These are phyloP conservation scores for Trichoderma orchidacearum DNA, from an alignment of 495 filamentous ascomycete genomes.

Conservation along the genomic window DNA sequence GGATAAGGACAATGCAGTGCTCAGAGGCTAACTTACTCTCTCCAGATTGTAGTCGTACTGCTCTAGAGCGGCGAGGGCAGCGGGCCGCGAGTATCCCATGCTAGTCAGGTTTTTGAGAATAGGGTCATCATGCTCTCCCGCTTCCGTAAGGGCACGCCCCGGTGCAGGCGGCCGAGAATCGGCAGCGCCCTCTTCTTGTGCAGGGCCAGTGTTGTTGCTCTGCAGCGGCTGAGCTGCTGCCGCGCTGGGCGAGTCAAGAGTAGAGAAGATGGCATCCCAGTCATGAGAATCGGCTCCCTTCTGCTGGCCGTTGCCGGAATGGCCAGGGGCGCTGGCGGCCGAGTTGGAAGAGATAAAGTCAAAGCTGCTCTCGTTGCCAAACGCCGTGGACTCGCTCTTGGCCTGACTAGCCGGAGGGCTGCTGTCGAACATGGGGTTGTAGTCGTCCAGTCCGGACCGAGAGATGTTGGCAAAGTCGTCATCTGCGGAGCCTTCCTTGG, in stretches of 20 bases:
- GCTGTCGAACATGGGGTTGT: constrained; percentile 52
- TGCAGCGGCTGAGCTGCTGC: constrained; percentile 12
- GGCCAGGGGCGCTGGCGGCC: constrained; percentile 34
- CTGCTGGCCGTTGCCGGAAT: constrained; percentile 28
- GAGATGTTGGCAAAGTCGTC: constrained; percentile 63
- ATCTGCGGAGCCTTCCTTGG: constrained; percentile 82
- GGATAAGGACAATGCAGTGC: no score
- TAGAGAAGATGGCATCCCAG: constrained; percentile 91
- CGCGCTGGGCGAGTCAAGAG: constrained; percentile 45
- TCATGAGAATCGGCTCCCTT: constrained; percentile 49
- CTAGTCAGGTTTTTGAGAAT: constrained; percentile 79
- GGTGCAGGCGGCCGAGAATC: constrained; percentile 19
- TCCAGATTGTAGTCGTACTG: constrained; percentile 93
- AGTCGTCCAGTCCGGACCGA: constrained; percentile 47
- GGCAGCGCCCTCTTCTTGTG: constrained; percentile 20
- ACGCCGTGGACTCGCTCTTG: constrained; percentile 32
- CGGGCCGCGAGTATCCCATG: constrained; percentile 76
- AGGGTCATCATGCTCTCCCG: constrained; percentile 75
- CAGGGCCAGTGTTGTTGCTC: constrained; percentile 8
- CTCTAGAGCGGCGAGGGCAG: constrained; percentile 75
- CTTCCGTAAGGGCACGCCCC: constrained; percentile 56
- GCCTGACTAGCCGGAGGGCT: constrained; percentile 38
- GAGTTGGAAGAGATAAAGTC: constrained; percentile 32
- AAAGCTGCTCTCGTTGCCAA: constrained; percentile 34
- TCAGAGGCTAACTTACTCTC: constrained; percentile 78